Base-by-base conservation (phyloP, 345 rosid species). In the Geranium brycei region DNA sequence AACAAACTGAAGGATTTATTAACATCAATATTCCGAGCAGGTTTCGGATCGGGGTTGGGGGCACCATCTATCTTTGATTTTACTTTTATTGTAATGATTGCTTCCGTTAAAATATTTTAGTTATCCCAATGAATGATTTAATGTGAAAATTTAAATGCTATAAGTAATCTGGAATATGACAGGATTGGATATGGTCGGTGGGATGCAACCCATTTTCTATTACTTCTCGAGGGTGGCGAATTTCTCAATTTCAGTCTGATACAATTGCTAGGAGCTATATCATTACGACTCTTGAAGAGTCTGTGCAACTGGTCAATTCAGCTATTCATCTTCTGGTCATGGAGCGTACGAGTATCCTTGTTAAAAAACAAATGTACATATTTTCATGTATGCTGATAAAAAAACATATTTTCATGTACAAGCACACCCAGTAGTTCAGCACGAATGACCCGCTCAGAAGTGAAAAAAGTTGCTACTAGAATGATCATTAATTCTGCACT, bases 151-250 rank as follows among this genome's bases (percentile, higher is more conserved):
- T 35, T 35, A 4, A 35, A 35, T 4, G 41, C 41, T 35, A 7
- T 35, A 35, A 35, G 3, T 68, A 18, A 18, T 47, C 13, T 47
- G 53, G 53, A 47, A 47, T 76, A 69, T 79, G 64, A 59, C 81
- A 93, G 99, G 95, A 86, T 60, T 93, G 99, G 99, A 77, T 81
- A 64, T 93, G 99, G 99, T 91, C 96, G 11, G 95, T 91, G 60
- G 99, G 99, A 59, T 87, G 92, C 81, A 91, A 83, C 73, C 95
- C 95, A 17, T 84, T 88, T 72, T 84, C 97, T 64, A 64, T 81
- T 58, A 87, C 92, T 68, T 88, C 99, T 68, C 91, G 76, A 77
- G 91, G 99, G 41, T 91, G 97, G 97, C 89, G 74, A 38, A 58
- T 91, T 62, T 91, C 99, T 53, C 85, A 78, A 61, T 91, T 95